These are phyloP conservation scores for Arctium minus DNA, from an alignment of 129 eudicot species.

Conservation along the genomic window DNA sequence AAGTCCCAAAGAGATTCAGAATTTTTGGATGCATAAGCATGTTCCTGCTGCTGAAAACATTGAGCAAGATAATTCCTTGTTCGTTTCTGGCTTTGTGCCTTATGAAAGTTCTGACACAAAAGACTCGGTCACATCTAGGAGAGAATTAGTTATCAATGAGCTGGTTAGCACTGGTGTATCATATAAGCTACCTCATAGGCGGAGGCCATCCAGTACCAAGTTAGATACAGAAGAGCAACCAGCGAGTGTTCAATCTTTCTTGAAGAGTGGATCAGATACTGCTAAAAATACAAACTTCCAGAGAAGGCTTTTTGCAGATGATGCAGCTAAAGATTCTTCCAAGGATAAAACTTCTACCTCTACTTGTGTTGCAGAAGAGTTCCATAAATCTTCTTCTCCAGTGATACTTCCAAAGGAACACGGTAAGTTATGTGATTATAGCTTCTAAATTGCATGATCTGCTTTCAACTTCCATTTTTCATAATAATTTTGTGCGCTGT, in stretches of 20 bases:
- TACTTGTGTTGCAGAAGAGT: slow-evolving; percentile 28
- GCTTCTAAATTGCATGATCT: not conserved
- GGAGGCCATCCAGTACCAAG: slow-evolving; percentile 38
- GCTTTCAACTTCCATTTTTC: not conserved
- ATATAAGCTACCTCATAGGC: slow-evolving; percentile 38
- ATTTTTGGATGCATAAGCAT: slow-evolving; percentile 33
- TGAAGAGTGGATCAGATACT: slow-evolving; percentile 20
- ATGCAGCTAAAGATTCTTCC: slow-evolving; percentile 37
- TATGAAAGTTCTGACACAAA: slow-evolving; percentile 48
- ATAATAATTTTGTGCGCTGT: not conserved
- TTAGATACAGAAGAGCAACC: slow-evolving; percentile 38
- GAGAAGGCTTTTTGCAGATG: slow-evolving; percentile 46
- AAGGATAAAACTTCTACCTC: slow-evolving; percentile 33
- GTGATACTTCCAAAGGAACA: slow-evolving; percentile 15
- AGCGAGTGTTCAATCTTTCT: slow-evolving; percentile 26
- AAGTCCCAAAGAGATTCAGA: slow-evolving; percentile 37
- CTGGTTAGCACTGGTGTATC: slow-evolving; percentile 22
- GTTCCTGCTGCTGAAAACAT: slow-evolving; percentile 33
- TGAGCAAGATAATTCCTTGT: slow-evolving; percentile 27
- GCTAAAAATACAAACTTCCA: slow-evolving; percentile 19
- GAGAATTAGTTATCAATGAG: slow-evolving; percentile 39
- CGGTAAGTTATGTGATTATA: slow-evolving; percentile 23
- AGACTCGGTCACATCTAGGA: slow-evolving; percentile 30
- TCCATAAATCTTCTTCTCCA: slow-evolving; percentile 29
- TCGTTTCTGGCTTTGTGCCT: slow-evolving; percentile 49